Percentiles rank a stretch among this genome's conserved stretches.
Evolutionary conservation across 2,329 filamentous ascomycete species (phyloP).

Genomic region (Aspergillus ibericus): DNA sequence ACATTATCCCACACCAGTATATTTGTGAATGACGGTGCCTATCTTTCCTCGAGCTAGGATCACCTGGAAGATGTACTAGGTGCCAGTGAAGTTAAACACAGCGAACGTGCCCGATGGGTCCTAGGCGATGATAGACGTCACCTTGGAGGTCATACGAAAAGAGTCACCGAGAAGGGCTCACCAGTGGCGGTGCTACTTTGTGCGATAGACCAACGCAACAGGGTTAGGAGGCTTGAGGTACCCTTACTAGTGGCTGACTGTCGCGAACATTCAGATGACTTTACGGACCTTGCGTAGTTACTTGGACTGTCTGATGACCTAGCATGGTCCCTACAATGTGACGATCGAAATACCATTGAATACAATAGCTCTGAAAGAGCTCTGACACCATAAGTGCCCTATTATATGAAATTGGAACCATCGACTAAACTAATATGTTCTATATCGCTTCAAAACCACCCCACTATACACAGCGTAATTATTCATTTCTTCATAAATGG

Average conservation of each 20-base stretch:
- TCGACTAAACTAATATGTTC: background rate
- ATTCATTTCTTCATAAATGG: slow-evolving; percentile 26
- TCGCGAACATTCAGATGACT: background rate
- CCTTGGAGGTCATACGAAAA: background rate
- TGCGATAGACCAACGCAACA: background rate
- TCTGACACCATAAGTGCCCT: background rate
- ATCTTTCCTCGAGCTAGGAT: background rate
- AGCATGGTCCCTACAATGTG: background rate
- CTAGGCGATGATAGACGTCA: background rate
- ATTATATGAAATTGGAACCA: background rate
- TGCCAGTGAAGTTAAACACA: background rate
- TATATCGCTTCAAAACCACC: background rate
- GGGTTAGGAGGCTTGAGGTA: background rate
- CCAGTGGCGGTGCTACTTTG: background rate
- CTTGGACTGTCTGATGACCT: background rate
- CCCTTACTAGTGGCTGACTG: slow-evolving; percentile 1
- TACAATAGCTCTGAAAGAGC: background rate
- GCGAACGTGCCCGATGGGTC: background rate
- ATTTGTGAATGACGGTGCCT: background rate
- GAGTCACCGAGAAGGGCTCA: background rate
- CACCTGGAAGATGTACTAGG: background rate
- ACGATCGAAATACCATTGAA: background rate
- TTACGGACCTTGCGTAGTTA: background rate
- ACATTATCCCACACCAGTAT: background rate
- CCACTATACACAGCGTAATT: slow-evolving; percentile 15